Percentiles rank a stretch among this genome's conserved stretches.
These are phyloP conservation scores for Mortierella sp. DNA, from an alignment of 371 early-diverging fungal species.

Conservation along the genomic window DNA sequence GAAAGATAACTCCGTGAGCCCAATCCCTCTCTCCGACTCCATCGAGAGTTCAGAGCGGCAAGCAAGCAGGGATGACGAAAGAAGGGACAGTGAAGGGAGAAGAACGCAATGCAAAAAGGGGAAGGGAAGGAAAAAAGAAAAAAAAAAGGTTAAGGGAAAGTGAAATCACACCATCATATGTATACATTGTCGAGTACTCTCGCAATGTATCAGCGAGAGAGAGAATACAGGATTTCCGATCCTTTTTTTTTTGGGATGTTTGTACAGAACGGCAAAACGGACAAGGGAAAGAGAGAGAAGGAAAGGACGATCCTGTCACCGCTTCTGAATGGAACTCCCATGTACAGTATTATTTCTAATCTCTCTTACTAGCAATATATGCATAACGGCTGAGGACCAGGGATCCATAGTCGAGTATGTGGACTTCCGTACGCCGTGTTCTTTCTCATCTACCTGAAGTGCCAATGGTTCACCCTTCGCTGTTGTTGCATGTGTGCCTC, in stretches of 20 bases:
- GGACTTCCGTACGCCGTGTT: too few species aligned
- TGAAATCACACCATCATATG: not conserved
- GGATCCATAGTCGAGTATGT: too few species aligned
- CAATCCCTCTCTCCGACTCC: not conserved
- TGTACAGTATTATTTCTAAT: too few species aligned
- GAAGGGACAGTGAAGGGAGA: not conserved
- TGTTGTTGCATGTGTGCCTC: too few species aligned
- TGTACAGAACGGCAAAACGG: constrained; percentile 9
- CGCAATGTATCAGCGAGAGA: not conserved
- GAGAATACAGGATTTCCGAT: not conserved
- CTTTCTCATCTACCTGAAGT: too few species aligned
- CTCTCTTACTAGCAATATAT: not conserved
- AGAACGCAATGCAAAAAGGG: not conserved
- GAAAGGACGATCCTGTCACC: constrained; percentile 3
- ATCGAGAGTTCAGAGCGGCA: not conserved
- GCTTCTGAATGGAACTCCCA: not conserved
- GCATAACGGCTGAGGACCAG: not conserved
- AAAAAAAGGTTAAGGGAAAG: not conserved
- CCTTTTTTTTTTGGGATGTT: not conserved
- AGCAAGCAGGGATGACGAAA: not conserved
- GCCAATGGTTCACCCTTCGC: too few species aligned
- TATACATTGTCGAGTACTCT: not conserved
- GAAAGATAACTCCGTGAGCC: not conserved
- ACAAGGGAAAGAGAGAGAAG: not conserved
- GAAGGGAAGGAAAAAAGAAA: not conserved